phyloP scores from a whole-genome alignment of 73 alveolate genomes.

The Blepharisma stoltei region DNA sequence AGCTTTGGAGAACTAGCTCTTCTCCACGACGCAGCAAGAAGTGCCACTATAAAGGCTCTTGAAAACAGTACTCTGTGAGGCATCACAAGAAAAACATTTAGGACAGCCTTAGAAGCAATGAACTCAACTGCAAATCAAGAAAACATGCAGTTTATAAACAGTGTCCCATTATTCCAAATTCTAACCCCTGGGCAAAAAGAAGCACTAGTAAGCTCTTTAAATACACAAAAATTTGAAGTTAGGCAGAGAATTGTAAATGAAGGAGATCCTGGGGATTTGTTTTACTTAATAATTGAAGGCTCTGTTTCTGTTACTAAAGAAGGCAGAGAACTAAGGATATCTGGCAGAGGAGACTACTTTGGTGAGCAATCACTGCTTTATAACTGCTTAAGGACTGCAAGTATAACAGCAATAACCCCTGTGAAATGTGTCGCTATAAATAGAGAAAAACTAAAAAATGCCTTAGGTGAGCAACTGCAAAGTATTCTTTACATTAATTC shows the following conservation, averaged over 20 bases:
- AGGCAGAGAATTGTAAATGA: conserved; percentile 61
- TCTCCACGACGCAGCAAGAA: conserved; percentile 84
- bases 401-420: conserved; percentile 42
- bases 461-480: background rate
- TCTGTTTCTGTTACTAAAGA: conserved; percentile 51
- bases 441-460: conserved; percentile 3
- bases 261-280: conserved; percentile 83
- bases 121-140: conserved; percentile 38
- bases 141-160: conserved; percentile 43
- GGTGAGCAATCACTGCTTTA: conserved; percentile 52
- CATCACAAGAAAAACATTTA: conserved; percentile 83
- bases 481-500: background rate
- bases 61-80: conserved; percentile 80
- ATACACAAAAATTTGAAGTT: conserved; percentile 31
- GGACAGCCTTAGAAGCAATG: conserved; percentile 52
- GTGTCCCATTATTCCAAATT: conserved; percentile 32
- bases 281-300: conserved; percentile 69
- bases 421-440: conserved; percentile 25
- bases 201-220: background rate
- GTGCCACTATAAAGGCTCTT: conserved; percentile 83
- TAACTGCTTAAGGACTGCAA: conserved; percentile 51
- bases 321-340: conserved; percentile 50
- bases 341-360: conserved; percentile 54
- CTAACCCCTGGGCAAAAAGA: conserved; percentile 26
- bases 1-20: conserved; percentile 96